Evolutionary conservation across 768 basidiomycete genomes (phyloP), one percentile per base, ranked within the genome.

Genomic region (Agaricus blazei): DNA sequence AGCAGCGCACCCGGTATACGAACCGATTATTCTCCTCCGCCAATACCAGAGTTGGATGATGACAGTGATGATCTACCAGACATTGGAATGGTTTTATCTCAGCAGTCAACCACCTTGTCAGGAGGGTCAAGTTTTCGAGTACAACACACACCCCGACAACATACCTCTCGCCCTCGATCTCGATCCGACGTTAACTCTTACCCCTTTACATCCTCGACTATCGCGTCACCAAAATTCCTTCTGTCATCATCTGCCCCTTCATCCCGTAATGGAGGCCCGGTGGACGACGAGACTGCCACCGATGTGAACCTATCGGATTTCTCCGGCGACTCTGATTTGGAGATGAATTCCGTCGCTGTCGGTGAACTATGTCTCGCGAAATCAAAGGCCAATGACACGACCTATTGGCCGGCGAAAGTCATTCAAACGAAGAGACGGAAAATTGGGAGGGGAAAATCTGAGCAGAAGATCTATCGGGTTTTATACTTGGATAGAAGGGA

Each of bases 331-430:
- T 44, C 41, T 28, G 54, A 56, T 34, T 24, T 50, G 15, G 54
- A 56, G 8, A 14, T 49, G 14, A 36, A 36, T 34, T 27, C 36
- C n/a, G 46, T 48, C 5, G 36, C 19, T 7, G 38, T 87, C 2
- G 89, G 87, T 2, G 88, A 90, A 64, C 66, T 83, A 0, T 70
- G 90, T 2, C 71, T 90, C 11, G 84, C 84, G 5, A 65, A 71
- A 24, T 78, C 76, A 2, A 67, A 67, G 52, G 63, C 60, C 23
- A 62, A 60, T n/a, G 64, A 65, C 5, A 59, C 62, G 4, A 60
- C 65, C 14, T 85, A 84, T 61, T 92, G 89, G 89, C 87, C 89
- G 2, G 89, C 84, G 1, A 72, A 71, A 63, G 68, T 91, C 40
- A 61, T 83, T 9, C 70, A 62, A 0, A 41, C 48, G 41, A 37